Evolutionary conservation across 139 green algal genomes (phyloP), one percentile per base, ranked within the genome.

Genomic region (Deuterostichococcus epilithicus): DNA sequence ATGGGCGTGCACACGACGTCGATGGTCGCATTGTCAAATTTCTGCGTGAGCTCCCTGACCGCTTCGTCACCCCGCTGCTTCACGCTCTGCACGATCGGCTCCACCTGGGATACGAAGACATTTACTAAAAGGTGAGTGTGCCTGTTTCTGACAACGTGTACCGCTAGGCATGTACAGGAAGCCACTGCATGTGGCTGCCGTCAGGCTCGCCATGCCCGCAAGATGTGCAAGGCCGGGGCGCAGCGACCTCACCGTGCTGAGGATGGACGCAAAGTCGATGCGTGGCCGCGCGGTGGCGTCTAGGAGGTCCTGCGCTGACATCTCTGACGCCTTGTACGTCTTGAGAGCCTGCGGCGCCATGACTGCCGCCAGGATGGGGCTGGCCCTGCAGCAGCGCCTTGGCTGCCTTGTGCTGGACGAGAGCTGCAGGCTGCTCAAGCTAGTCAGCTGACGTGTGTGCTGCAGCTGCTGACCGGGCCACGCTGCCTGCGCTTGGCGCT

Each of bases 11-110:
- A 96, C 10, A 96, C 84, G 0, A 45, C 70, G 0, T 90, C 81
- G 25, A 97, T 78, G 13, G 93, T 34, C 2, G 94, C 93, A 1
- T 78, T 76, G 82, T 99, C 96, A 86, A 99, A 99, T 77, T 95
- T 96, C 1, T 78, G 73, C 2, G 96, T 99, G 71, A 90, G 95
- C 30, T 95, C 86, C 26, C 70, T 79, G n/a, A 99, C 95, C 10
- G 96, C 96, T 1, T 80, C 91, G 74, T 99, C 96, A 3, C 96
- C 96, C 2, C 88, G 76, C 0, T 69, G 26, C 13, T 88, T 83
- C 23, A 99, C 96, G 34, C 87, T 81, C 45, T 98, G 91, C 47
- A 97, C 85, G 66, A 99, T 99, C 0, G 96, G 96, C 0, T 76
- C 68, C 20, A 97, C 92, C 93, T 97, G 86, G 8, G 70, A 32